Evolutionary conservation across 23 red algal species (phyloP).

Genomic region (Cyanidioschyzon merolae): DNA sequence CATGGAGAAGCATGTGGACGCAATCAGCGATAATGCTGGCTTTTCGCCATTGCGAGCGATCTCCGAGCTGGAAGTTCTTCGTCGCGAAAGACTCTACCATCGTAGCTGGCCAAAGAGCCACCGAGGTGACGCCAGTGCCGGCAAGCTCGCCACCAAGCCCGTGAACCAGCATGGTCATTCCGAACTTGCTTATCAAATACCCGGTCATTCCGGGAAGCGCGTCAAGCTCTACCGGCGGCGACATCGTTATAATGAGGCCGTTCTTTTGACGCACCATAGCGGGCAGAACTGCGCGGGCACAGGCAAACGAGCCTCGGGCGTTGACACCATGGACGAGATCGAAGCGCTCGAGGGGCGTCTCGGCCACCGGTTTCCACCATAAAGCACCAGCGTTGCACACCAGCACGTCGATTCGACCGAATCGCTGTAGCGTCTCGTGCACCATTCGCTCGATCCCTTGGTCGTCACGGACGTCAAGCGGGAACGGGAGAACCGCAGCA

Average conservation of each 20-base stretch:
- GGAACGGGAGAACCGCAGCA: conserved; percentile 40
- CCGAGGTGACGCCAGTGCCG: conserved; percentile 57
- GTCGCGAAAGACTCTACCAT: conserved; percentile 94
- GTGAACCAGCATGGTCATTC: conserved; percentile 95
- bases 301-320: conserved; percentile 67
- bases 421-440: conserved; percentile 19
- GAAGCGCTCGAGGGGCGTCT: conserved; percentile 72
- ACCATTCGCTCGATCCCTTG: conserved; percentile 49
- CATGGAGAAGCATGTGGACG: conserved; percentile 37
- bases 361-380: conserved; percentile 86
- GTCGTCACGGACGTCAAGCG: conserved; percentile 74
- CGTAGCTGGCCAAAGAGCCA: conserved; percentile 91
- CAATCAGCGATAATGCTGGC: conserved; percentile 66
- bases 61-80: conserved; percentile 82
- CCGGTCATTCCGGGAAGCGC: conserved; percentile 66
- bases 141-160: conserved; percentile 59
- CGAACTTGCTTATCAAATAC: conserved; percentile 87
- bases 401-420: conserved; percentile 68
- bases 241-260: conserved; percentile 90
- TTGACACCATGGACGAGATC: conserved; percentile 95
- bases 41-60: conserved; percentile 72
- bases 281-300: conserved; percentile 62
- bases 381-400: conserved; percentile 91
- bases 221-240: conserved; percentile 73
- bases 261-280: conserved; percentile 52